Evolutionary conservation across 1,284 basidiomycete genomes (phyloP).

Genomic region (Butyriboletus appendiculatus): DNA sequence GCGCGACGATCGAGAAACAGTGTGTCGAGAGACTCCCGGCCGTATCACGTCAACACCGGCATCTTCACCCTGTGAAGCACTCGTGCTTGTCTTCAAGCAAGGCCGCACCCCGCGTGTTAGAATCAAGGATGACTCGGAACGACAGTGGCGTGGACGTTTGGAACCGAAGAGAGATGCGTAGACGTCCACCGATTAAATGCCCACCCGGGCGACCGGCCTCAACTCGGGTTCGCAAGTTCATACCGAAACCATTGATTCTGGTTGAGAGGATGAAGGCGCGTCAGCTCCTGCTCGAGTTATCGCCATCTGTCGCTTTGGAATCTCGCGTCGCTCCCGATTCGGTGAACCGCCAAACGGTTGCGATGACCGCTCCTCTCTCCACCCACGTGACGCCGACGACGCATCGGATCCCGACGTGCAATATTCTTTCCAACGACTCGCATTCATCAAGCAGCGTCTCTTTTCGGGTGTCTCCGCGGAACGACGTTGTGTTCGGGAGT

Average conservation of each 20-base stretch:
- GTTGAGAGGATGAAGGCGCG: constrained; percentile 29
- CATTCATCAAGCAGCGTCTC: constrained; percentile 8
- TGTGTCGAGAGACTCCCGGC: background rate
- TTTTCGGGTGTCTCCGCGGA: constrained; percentile 5
- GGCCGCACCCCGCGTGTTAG: background rate
- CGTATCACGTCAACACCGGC: background rate
- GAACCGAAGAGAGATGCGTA: background rate
- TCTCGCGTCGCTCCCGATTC: background rate
- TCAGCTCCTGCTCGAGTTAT: constrained; percentile 4
- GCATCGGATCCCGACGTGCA: background rate
- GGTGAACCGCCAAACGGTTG: background rate
- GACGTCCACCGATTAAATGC: background rate
- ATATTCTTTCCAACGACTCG: background rate
- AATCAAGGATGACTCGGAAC: constrained; percentile 11
- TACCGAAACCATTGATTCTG: constrained; percentile 26
- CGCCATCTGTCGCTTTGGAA: background rate
- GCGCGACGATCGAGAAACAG: background rate
- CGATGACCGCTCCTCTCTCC: background rate
- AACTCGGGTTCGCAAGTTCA: constrained; percentile 17
- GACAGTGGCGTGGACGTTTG: background rate
- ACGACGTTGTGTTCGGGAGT: background rate
- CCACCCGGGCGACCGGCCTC: constrained; percentile 8
- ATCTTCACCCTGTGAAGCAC: too few relatives aligned
- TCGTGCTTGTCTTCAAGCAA: background rate
- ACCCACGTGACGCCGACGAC: constrained; percentile 9